Evolutionary conservation across 1,284 basidiomycete species (phyloP), one percentile per base, ranked within the genome.

Genomic region (Trichosporon coremiiforme): DNA sequence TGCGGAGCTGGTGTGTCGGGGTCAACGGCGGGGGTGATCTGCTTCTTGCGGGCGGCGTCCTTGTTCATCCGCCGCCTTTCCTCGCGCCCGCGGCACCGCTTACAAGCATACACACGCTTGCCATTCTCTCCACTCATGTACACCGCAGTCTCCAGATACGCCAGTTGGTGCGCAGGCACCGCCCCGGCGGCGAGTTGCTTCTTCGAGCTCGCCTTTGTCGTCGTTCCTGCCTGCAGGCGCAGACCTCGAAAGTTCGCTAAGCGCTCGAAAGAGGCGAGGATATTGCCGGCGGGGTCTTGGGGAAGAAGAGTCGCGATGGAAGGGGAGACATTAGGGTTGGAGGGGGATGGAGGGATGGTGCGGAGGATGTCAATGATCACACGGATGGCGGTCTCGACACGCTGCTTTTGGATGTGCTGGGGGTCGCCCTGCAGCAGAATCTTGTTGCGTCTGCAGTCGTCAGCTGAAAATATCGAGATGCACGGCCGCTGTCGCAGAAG

Each of bases 41-140:
- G 75, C 71, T 79, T 80, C 70, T 81, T 81, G 69, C 80, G 68
- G 25, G 75, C 78, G 1, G 77, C 75, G 41, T 81, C 80, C 70
- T 82, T 82, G 60, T 71, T 78, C 31, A 76, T 75, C 15, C 79
- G 72, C 35, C 81, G 65, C 13, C 88, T 77, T 78, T 91, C 91
- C 85, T 96, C 93, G 69, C 94, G 89, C 67, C 88, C 86, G 76
- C 92, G 90, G 81, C 93, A 95, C 75, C 90, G 91, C 63, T 90
- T 88, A 78, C 93, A 95, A 70, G 91, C 92, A 47, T 91, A 85
- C 31, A 94, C 93, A 35, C 82, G 69, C 67, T 75, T 77, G 22
- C 78, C 79, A 55, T 77, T 76, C 29, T 81, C 80, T 10, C 79
- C 78, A 47, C 75, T 77, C 78, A 76, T 81, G 75, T 79, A 81